phyloP scores from a whole-genome alignment of 257 asterid genomes.

The Agastache rugosa region DNA sequence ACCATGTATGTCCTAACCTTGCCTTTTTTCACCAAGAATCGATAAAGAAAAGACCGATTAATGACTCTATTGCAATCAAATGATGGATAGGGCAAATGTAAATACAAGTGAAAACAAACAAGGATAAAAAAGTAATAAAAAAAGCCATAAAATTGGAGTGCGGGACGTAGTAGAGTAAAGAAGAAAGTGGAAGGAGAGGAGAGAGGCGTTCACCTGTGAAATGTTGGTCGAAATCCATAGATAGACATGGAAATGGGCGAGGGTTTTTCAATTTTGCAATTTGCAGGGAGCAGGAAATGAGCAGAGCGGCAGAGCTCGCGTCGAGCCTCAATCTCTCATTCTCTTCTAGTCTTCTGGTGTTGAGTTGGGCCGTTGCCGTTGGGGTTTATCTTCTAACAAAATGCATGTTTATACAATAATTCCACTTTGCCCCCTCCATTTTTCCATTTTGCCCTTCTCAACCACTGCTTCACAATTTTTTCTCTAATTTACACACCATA shows the following conservation, averaged over 20 bases:
- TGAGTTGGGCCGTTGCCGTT: neutral
- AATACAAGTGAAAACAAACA: constrained; percentile 2
- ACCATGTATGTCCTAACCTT: neutral
- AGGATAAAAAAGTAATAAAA: neutral
- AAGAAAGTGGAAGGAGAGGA: constrained; percentile 7
- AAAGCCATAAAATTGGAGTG: neutral
- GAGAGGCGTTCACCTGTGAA: constrained; percentile 29
- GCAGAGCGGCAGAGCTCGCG: neutral
- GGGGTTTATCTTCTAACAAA: constrained; percentile 39
- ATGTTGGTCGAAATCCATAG: constrained; percentile 33
- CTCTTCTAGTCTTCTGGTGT: neutral
- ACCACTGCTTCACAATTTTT: neutral
- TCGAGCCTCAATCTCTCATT: constrained; percentile 20
- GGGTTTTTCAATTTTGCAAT: neutral
- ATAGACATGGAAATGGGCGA: neutral
- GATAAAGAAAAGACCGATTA: neutral
- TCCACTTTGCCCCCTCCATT: constrained; percentile 31
- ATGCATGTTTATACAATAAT: constrained; percentile 25
- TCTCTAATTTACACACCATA: too few species aligned
- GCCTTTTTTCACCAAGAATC: neutral
- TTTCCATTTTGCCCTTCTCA: neutral
- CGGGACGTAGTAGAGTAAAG: neutral
- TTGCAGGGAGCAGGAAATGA: neutral
- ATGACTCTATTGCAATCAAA: constrained; percentile 21
- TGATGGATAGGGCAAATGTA: neutral